Base-by-base conservation (phyloP, 345 rosid species). In the Acer saccharum region DNA sequence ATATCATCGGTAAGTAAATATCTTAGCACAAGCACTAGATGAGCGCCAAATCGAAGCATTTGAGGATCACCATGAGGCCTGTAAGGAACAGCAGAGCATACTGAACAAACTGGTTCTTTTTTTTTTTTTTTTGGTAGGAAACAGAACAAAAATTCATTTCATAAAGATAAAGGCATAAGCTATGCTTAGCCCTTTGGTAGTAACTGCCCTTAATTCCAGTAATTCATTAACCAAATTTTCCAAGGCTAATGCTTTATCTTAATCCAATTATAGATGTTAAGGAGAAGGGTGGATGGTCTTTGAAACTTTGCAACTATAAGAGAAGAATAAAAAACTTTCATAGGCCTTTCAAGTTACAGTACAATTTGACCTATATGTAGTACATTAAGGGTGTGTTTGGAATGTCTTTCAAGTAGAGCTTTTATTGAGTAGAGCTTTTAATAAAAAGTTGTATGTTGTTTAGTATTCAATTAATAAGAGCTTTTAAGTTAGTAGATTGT, bases 61-160 rank as follows among this genome's bases (percentile, higher is more conserved):
- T 96, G 95, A 81, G 98, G 94, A 88, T 96, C 97, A 72, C 97
- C 98, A 81, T 92, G 95, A 75, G 97, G 97, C 94, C 99, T 96
- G 89, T 25, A 80, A 81, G 44, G 73, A 84, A 78, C 73, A 78
- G 81, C 23, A 73, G 55, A 35, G 23, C 58, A 69, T 27, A 32
- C 7, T 78, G 65, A 84, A 55, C 44, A 78, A 63, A 66, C 67
- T n/a, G 25, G 62, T 69, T 44, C 55, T 46, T 46, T 46, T 46
- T 46, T 21, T 7, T 60, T 54, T 21, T 7, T 60, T 54, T 20
- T n/a, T n/a, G 64, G 12, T 20, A 60, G 27, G 27, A 20, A 20
- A n/a, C 2, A 18, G 10, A 20, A 7, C 64, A 60, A 60, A 60
- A n/a, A 60, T 60, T 60, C 64, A 60, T n/a, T 60, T 60, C 12